These are phyloP conservation scores for Hippophae gyantsensis DNA, from an alignment of 306 rosid genomes.

Conservation along the genomic window DNA sequence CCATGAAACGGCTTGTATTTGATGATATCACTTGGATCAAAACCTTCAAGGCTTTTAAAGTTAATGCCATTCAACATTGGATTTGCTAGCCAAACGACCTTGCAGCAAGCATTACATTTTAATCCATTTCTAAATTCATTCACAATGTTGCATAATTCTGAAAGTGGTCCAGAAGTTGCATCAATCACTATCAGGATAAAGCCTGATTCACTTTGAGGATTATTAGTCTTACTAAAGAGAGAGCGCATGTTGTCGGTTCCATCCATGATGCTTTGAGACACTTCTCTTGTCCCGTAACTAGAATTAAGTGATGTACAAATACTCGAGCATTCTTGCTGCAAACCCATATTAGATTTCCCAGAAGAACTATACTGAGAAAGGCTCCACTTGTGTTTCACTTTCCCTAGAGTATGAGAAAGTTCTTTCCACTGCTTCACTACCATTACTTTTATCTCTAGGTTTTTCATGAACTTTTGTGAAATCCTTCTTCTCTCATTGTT, in stretches of 20 bases:
- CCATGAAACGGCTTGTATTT: slow-evolving; percentile 63
- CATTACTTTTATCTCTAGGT: slow-evolving; percentile 24
- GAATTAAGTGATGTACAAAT: slow-evolving; percentile 15
- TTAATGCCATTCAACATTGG: slow-evolving; percentile 16
- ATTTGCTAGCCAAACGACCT: slow-evolving; percentile 72
- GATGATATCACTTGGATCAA: slow-evolving; percentile 35
- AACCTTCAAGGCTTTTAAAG: neutral
- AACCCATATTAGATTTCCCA: slow-evolving; percentile 13
- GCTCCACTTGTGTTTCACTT: slow-evolving; percentile 15
- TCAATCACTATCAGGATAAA: slow-evolving; percentile 31
- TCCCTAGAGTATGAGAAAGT: slow-evolving; percentile 19
- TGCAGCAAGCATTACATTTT: slow-evolving; percentile 24
- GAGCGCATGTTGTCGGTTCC: slow-evolving; percentile 16
- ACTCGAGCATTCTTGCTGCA: slow-evolving; percentile 11
- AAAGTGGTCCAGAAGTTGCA: slow-evolving; percentile 19
- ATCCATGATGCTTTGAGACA: slow-evolving; percentile 14
- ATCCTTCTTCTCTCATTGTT: slow-evolving; percentile 18
- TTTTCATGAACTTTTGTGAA: slow-evolving; percentile 27
- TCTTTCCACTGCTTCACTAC: slow-evolving; percentile 19
- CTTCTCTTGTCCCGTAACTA: slow-evolving; percentile 1
- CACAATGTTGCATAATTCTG: slow-evolving; percentile 15
- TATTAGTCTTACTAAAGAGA: slow-evolving; percentile 19
- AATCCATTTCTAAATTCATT: slow-evolving; percentile 24
- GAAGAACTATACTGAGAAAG: slow-evolving; percentile 13
- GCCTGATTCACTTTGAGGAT: slow-evolving; percentile 12